phyloP scores from a whole-genome alignment of 2,329 filamentous ascomycete species.

The Pseudogymnoascus sp. region DNA sequence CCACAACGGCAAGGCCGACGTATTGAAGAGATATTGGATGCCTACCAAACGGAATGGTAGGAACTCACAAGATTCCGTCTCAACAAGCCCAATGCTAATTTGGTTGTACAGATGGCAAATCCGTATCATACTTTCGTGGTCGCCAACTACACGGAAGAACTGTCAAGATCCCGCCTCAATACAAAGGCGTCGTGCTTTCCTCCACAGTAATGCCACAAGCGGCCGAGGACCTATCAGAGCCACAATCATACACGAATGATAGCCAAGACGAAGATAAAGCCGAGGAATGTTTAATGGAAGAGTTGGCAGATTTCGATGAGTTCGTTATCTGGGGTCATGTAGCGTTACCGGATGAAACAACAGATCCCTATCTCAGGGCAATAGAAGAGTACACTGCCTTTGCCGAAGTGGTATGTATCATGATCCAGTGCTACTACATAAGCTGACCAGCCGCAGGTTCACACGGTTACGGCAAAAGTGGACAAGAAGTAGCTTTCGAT shows the following conservation, averaged over 20 bases:
- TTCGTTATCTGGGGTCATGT: slow-evolving; percentile 84
- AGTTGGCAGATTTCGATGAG: slow-evolving; percentile 62
- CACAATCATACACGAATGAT: slow-evolving; percentile 29
- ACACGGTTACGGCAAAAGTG: neutral
- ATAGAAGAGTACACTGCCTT: slow-evolving; percentile 75
- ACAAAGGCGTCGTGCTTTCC: slow-evolving; percentile 56
- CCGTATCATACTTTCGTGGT: slow-evolving; percentile 66
- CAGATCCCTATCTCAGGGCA: slow-evolving; percentile 65
- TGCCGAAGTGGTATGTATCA: slow-evolving; percentile 51
- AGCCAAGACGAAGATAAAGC: slow-evolving; percentile 41
- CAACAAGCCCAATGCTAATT: neutral
- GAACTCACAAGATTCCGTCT: slow-evolving; percentile 28
- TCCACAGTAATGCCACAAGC: slow-evolving; percentile 35
- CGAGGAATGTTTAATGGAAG: slow-evolving; percentile 49
- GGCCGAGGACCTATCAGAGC: slow-evolving; percentile 28
- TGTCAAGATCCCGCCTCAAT: slow-evolving; percentile 62
- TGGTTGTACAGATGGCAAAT: slow-evolving; percentile 38
- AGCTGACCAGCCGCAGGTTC: neutral
- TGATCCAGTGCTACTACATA: neutral
- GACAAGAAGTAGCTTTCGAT: neutral
- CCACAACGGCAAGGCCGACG: slow-evolving; percentile 64
- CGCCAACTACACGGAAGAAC: slow-evolving; percentile 65
- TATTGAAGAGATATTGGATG: slow-evolving; percentile 61
- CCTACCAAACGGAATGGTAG: slow-evolving; percentile 41
- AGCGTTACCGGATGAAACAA: slow-evolving; percentile 47